phyloP scores from a whole-genome alignment of 768 basidiomycete genomes.

The Hirschioporus abietinus region DNA sequence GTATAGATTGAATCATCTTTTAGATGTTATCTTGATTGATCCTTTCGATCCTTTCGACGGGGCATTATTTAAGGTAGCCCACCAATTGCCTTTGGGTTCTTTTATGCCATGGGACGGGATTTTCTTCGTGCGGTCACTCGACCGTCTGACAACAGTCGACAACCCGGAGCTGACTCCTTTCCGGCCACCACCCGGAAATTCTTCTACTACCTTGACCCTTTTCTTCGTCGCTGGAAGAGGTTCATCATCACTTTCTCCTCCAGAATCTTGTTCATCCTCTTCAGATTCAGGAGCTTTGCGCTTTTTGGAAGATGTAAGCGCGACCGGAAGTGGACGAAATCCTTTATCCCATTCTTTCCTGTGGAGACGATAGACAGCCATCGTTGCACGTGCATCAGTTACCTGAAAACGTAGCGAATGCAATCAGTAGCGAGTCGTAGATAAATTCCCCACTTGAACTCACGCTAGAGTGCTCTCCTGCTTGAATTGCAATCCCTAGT shows the following conservation, averaged over 20 bases:
- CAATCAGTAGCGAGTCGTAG: slow-evolving; percentile 3
- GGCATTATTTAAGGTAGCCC: slow-evolving; percentile 2
- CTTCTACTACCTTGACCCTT: slow-evolving; percentile 7
- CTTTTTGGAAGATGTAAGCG: slow-evolving; percentile 14
- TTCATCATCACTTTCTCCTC: slow-evolving; percentile 2
- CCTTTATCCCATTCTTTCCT: slow-evolving; percentile 78
- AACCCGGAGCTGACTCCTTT: slow-evolving; percentile 64
- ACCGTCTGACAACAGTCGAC: slow-evolving; percentile 41
- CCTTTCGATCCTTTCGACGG: slow-evolving; percentile 9
- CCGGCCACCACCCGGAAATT: slow-evolving; percentile 47
- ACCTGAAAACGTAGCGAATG: slow-evolving; percentile 43
- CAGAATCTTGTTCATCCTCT: neutral
- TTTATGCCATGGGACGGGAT: slow-evolving; percentile 27
- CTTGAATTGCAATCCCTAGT: slow-evolving; percentile 74
- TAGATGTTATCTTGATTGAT: slow-evolving; percentile 7
- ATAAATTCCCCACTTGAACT: slow-evolving; percentile 23
- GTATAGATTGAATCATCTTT: neutral
- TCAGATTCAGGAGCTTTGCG: slow-evolving; percentile 9
- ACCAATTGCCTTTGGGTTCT: neutral
- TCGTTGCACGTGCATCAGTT: slow-evolving; percentile 88
- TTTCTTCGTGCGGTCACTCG: slow-evolving; percentile 30
- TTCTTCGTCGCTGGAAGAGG: slow-evolving; percentile 13
- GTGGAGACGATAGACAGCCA: slow-evolving; percentile 86
- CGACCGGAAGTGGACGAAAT: slow-evolving; percentile 8
- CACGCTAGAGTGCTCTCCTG: slow-evolving; percentile 88